These are phyloP conservation scores for Trichoderma virens DNA, from an alignment of 495 filamentous ascomycete genomes.

Conservation along the genomic window DNA sequence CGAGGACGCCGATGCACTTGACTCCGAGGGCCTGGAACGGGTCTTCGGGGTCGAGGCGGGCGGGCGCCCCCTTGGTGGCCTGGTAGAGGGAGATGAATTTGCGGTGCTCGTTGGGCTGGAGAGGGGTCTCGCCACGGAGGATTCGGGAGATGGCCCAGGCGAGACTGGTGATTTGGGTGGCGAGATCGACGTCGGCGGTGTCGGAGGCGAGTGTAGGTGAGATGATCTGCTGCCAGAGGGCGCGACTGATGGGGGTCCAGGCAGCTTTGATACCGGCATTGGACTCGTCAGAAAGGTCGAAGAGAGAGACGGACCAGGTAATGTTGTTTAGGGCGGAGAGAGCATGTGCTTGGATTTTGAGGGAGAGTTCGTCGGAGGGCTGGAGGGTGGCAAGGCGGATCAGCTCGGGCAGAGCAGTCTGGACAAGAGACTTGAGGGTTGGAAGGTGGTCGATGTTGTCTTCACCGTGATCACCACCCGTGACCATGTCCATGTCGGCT, in stretches of 20 bases:
- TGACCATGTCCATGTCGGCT: constrained; percentile 52
- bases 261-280: constrained; percentile 32
- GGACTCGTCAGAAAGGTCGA: constrained; percentile 36
- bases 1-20: constrained; percentile 55
- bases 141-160: constrained; percentile 53
- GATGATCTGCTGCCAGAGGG: constrained; percentile 46
- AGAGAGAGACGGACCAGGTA: constrained; percentile 47
- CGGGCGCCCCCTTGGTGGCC: constrained; percentile 31
- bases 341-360: constrained; percentile 36
- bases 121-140: constrained; percentile 26
- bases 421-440: constrained; percentile 40
- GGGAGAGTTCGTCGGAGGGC: constrained; percentile 15
- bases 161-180: constrained; percentile 48
- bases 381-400: constrained; percentile 30
- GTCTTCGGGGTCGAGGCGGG: constrained; percentile 26
- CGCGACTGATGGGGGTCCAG: constrained; percentile 42
- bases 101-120: constrained; percentile 40
- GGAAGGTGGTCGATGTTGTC: constrained; percentile 34
- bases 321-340: constrained; percentile 53
- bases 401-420: constrained; percentile 40
- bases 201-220: constrained; percentile 45
- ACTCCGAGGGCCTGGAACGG: constrained; percentile 46
- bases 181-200: constrained; percentile 51
- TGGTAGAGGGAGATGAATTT: constrained; percentile 56
- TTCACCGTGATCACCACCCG: constrained; percentile 35